phyloP scores from a whole-genome alignment of 306 rosid species.

The Rosa chinensis region DNA sequence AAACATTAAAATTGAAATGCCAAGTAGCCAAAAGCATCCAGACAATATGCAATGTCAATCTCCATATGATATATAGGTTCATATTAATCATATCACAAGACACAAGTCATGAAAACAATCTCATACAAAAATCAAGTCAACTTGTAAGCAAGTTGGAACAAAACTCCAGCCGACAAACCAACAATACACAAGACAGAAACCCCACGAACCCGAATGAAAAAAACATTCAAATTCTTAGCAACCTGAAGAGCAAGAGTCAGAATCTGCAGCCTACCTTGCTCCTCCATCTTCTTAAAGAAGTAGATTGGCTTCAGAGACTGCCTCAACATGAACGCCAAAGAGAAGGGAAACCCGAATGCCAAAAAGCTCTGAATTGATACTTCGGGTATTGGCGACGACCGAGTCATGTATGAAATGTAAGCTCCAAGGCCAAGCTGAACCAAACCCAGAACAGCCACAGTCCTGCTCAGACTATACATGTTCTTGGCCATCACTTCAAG shows the following conservation, averaged over 20 bases:
- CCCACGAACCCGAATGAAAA: slow-evolving; percentile 56
- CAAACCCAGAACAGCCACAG: slow-evolving; percentile 53
- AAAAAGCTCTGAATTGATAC: slow-evolving; percentile 61
- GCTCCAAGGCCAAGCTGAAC: slow-evolving; percentile 71
- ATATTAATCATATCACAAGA: not conserved
- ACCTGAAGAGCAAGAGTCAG: slow-evolving; percentile 61
- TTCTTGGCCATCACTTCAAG: slow-evolving; percentile 56
- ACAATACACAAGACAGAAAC: slow-evolving; percentile 45
- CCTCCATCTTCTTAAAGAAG: slow-evolving; percentile 69
- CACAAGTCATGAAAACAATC: not conserved
- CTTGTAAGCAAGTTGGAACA: slow-evolving; percentile 43
- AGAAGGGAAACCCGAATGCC: slow-evolving; percentile 75
- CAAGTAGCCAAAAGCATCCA: not conserved
- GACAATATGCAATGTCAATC: not conserved
- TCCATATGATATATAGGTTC: not conserved
- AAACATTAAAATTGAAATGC: not conserved
- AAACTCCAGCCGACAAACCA: slow-evolving; percentile 49
- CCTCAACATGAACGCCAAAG: slow-evolving; percentile 69
- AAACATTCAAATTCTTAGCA: slow-evolving; percentile 57
- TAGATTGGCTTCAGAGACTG: slow-evolving; percentile 57
- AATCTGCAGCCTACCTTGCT: slow-evolving; percentile 65
- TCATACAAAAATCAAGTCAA: slow-evolving; percentile 19
- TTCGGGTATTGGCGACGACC: slow-evolving; percentile 37
- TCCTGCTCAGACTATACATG: slow-evolving; percentile 56
- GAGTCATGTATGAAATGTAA: slow-evolving; percentile 55